phyloP scores from a whole-genome alignment of 495 filamentous ascomycete genomes.

The Copromyces sp. region DNA sequence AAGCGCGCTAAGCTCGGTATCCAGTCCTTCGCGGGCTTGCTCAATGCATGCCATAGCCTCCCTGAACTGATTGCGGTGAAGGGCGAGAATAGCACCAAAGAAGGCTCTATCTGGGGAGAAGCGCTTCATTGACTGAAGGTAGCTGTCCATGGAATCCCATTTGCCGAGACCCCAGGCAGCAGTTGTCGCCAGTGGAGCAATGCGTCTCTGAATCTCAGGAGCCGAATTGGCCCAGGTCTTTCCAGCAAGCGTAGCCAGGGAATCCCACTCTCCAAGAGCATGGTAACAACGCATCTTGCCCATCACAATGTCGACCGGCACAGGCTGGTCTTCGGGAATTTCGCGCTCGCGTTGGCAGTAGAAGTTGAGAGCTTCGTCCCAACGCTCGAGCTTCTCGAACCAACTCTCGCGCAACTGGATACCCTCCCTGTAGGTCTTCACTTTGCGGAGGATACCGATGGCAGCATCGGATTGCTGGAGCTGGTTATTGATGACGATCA shows the following conservation, averaged over 20 bases:
- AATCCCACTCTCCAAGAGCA: conserved; percentile 94
- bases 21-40: conserved; percentile 83
- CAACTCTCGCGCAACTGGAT: conserved; percentile 88
- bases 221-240: conserved; percentile 87
- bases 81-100: conserved; percentile 87
- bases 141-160: conserved; percentile 97
- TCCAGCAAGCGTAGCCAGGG: conserved; percentile 74
- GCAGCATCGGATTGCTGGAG: conserved; percentile 95
- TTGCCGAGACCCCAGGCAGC: conserved; percentile 96
- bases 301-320: conserved; percentile 87
- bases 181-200: conserved; percentile 87
- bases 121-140: conserved; percentile 86
- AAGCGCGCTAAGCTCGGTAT: conserved; percentile 87
- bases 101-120: conserved; percentile 89
- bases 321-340: conserved; percentile 43
- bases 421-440: conserved; percentile 87
- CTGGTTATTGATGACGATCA: conserved; percentile 98
- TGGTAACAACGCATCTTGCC: conserved; percentile 99
- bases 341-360: conserved; percentile 75
- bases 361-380: conserved; percentile 93
- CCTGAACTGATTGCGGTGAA: conserved; percentile 91
- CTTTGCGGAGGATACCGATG: conserved; percentile 90
- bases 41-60: conserved; percentile 78
- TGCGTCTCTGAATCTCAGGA: conserved; percentile 70
- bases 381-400: conserved; percentile 96